phyloP scores from a whole-genome alignment of 129 eudicot species.

The sunflower (Helianthus annuus) region DNA sequence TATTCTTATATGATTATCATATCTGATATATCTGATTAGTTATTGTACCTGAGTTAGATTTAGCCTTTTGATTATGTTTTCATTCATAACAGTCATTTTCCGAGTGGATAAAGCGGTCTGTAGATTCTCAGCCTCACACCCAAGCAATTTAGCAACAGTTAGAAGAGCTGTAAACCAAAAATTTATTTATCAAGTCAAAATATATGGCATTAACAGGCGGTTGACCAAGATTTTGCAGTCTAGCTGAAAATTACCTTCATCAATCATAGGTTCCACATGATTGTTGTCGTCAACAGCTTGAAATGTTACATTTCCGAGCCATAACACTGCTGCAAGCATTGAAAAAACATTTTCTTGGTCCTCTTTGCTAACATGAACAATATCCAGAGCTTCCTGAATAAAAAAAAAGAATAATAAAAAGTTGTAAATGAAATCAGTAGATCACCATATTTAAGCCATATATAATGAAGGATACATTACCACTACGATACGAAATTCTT shows the following conservation, averaged over 20 bases:
- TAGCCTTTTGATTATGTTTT: conserved; percentile 60
- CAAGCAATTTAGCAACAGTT: conserved; percentile 63
- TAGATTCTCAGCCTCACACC: conserved; percentile 53
- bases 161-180: conserved; percentile 47
- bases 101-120: conserved; percentile 64
- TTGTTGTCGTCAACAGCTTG: conserved; percentile 60
- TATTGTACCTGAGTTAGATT: conserved; percentile 63
- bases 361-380: conserved; percentile 83
- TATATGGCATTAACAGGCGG: conserved; percentile 6
- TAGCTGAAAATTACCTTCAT: conserved; percentile 57
- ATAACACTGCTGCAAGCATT: conserved; percentile 82
- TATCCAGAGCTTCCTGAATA: conserved; percentile 83
- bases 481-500: conserved; percentile 67
- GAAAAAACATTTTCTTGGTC: conserved; percentile 80
- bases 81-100: conserved; percentile 61
- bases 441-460: background rate
- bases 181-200: background rate
- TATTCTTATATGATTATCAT: background rate
- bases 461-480: conserved; percentile 37
- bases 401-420: conserved; percentile 4
- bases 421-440: conserved; percentile 6
- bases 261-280: conserved; percentile 78
- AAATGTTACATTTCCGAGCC: conserved; percentile 87
- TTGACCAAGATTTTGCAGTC: background rate
- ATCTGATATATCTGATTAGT: background rate